Percentiles rank a stretch among this genome's conserved stretches.
phyloP scores from a whole-genome alignment of 495 filamentous ascomycete species.

The Aspergillus bridgeri region DNA sequence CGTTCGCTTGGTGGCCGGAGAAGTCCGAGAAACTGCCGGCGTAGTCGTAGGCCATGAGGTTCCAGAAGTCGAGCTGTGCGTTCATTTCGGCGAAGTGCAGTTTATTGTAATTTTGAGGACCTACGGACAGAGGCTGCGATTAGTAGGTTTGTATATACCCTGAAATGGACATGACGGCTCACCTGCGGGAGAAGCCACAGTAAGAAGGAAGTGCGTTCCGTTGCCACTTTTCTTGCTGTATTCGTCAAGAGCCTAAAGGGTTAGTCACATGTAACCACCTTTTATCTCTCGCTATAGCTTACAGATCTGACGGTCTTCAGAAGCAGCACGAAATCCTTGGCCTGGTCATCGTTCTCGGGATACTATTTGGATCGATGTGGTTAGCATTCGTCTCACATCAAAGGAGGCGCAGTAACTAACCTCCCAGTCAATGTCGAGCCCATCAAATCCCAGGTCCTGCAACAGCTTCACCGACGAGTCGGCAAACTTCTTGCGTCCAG shows the following conservation, averaged over 20 bases:
- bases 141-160: too few species aligned
- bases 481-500: slow-evolving; percentile 69
- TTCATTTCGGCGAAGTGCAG: slow-evolving; percentile 67
- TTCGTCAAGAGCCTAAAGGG: not conserved
- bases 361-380: not conserved
- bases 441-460: slow-evolving; percentile 62
- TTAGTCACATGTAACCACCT: not conserved
- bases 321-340: not conserved
- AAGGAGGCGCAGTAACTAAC: slow-evolving; percentile 11
- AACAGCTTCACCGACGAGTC: slow-evolving; percentile 60
- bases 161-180: too few species aligned
- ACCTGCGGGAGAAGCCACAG: not conserved
- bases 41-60: slow-evolving; percentile 78
- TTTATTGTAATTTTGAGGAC: slow-evolving; percentile 60
- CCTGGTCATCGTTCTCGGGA: not conserved
- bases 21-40: slow-evolving; percentile 67
- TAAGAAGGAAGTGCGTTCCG: not conserved
- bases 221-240: not conserved
- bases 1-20: slow-evolving; percentile 76
- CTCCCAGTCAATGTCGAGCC: slow-evolving; percentile 63
- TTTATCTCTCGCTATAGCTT: not conserved
- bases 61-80: slow-evolving; percentile 70
- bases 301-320: not conserved
- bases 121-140: slow-evolving; percentile 5
- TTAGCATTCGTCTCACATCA: not conserved